These are phyloP conservation scores for Nectriaceae sp. DNA, from an alignment of 2,329 filamentous ascomycete genomes.

Conservation along the genomic window DNA sequence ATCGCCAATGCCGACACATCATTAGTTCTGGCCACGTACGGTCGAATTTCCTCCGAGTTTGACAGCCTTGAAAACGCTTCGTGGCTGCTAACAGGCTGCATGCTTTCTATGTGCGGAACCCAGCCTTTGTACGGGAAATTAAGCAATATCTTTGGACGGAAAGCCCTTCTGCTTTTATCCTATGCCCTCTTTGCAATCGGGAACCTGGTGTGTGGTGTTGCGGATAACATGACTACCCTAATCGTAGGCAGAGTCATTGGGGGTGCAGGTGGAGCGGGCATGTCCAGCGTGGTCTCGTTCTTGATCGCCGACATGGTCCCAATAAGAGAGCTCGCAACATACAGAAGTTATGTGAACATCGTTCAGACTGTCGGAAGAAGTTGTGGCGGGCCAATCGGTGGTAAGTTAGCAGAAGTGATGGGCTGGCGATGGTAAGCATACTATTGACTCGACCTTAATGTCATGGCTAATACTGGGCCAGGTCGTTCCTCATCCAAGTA, in stretches of 20 bases:
- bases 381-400: conserved; percentile 11
- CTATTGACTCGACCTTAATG: too few species aligned
- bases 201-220: conserved; percentile 2
- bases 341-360: conserved; percentile 15
- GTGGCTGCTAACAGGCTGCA: conserved; percentile 9
- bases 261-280: conserved; percentile 8
- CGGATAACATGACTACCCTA: background rate
- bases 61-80: conserved; percentile 5
- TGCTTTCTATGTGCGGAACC: conserved; percentile 2
- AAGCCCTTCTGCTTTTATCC: conserved; percentile 3
- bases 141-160: conserved; percentile 11
- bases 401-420: conserved; percentile 6
- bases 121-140: conserved; percentile 12
- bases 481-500: conserved; percentile 4
- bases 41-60: conserved; percentile 9
- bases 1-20: conserved; percentile 10
- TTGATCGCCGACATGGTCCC: conserved; percentile 11
- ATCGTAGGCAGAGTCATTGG: conserved; percentile 6
- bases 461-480: background rate
- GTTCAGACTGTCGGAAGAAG: conserved; percentile 8
- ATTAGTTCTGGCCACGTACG: conserved; percentile 12
- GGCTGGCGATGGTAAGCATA: conserved; percentile 14
- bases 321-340: conserved; percentile 9
- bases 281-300: conserved; percentile 5
- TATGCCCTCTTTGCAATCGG: conserved; percentile 8